These are phyloP conservation scores for Diaporthe destruens DNA, from an alignment of 2,329 filamentous ascomycete genomes.

Conservation along the genomic window DNA sequence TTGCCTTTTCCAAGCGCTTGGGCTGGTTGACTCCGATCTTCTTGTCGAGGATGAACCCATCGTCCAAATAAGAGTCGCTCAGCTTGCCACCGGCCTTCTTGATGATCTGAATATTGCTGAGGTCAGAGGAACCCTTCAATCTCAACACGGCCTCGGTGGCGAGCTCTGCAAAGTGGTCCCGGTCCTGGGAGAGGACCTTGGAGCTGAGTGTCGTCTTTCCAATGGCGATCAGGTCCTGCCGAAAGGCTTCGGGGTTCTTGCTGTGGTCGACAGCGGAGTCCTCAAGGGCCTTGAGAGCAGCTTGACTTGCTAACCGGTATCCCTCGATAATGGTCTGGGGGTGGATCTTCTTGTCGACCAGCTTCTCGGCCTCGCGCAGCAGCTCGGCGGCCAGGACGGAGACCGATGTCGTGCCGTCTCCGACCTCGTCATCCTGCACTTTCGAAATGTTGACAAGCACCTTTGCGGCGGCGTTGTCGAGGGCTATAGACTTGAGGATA, in stretches of 20 bases:
- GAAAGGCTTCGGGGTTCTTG: constrained; percentile 84
- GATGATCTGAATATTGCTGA: constrained; percentile 99
- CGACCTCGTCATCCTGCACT: constrained; percentile 98
- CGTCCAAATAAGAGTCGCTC: constrained; percentile 96
- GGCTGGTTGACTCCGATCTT: constrained; percentile 99
- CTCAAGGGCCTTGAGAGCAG: constrained; percentile 86
- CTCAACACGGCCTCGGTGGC: constrained; percentile 93
- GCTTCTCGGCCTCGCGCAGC: constrained; percentile 94
- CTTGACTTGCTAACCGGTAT: constrained; percentile 94
- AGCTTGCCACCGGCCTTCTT: constrained; percentile 99
- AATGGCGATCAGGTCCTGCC: constrained; percentile 89
- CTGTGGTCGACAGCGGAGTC: constrained; percentile 91
- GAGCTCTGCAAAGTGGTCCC: constrained; percentile 89
- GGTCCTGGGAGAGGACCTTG: constrained; percentile 95
- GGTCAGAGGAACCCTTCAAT: constrained; percentile 89
- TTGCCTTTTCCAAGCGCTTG: constrained; percentile 96
- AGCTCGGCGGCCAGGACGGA: constrained; percentile 95
- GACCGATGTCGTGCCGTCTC: constrained; percentile 98
- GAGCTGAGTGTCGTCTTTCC: constrained; percentile 96
- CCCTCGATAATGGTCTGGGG: constrained; percentile 99
- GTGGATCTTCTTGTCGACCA: constrained; percentile 98
- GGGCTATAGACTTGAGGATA: constrained; percentile 96
- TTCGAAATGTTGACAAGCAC: constrained; percentile 99
- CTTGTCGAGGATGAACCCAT: constrained; percentile 99
- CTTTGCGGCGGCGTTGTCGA: constrained; percentile 98